Conservation (phyloP, 1,284 basidiomycete genomes). For the Cystobasidium slooffiae region DNA sequence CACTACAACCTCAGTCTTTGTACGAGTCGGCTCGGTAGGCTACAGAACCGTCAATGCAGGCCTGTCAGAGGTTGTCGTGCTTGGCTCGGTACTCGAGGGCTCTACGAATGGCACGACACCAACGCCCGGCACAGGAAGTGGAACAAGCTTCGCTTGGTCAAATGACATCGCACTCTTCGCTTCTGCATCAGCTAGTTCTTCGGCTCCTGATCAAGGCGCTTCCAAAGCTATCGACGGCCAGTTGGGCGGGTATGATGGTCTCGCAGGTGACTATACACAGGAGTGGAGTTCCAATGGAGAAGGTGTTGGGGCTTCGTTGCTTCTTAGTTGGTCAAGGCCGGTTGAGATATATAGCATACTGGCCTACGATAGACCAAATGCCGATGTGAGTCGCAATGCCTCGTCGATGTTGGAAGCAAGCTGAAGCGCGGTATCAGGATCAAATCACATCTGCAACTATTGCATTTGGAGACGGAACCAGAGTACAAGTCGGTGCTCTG, state of each 20-base stretch:
- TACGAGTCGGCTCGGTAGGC: conserved; percentile 24
- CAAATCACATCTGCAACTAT: conserved; percentile 39
- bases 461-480: conserved; percentile 42
- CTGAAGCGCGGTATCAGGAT: conserved; percentile 26
- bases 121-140: background rate
- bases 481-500: conserved; percentile 5
- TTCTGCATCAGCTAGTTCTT: conserved; percentile 18
- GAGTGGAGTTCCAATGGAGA: conserved; percentile 46
- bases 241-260: conserved; percentile 8
- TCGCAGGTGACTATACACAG: conserved; percentile 30
- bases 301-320: conserved; percentile 41
- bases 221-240: conserved; percentile 24
- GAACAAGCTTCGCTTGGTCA: conserved; percentile 23
- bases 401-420: background rate
- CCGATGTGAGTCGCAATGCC: background rate
- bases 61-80: conserved; percentile 6
- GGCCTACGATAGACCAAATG: conserved; percentile 42
- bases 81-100: background rate
- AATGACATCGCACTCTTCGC: conserved; percentile 20
- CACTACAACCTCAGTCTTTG: conserved; percentile 10
- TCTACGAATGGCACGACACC: conserved; percentile 6
- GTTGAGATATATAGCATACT: conserved; percentile 43
- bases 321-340: conserved; percentile 44
- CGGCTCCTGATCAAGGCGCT: conserved; percentile 16
- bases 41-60: conserved; percentile 17